These are phyloP conservation scores for Ensete glaucum DNA, from an alignment of 176 grass and related monocot genomes.

Conservation along the genomic window DNA sequence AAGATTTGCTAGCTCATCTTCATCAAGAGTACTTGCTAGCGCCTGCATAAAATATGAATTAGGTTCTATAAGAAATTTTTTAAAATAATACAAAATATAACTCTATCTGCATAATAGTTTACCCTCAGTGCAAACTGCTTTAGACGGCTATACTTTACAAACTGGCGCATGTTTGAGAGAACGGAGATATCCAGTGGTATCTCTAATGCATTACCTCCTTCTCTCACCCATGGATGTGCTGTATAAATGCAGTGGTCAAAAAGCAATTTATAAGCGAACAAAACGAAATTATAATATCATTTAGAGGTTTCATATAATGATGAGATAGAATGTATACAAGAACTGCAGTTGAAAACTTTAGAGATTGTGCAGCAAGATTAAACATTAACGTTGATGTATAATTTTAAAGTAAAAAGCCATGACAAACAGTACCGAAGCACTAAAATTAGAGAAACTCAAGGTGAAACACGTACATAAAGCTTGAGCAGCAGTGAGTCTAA, in stretches of 20 bases:
- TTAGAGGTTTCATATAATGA: no score
- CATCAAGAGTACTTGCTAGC: slow-evolving; percentile 76
- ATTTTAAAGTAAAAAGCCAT: neutral
- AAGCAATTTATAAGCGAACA: no score
- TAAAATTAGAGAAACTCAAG: neutral
- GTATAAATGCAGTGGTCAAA: no score
- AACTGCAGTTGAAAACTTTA: neutral
- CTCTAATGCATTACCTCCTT: slow-evolving; percentile 83
- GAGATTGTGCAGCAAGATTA: neutral
- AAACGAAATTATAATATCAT: no score
- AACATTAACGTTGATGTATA: neutral
- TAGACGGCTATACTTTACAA: slow-evolving; percentile 96
- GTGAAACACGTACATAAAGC: slow-evolving; percentile 65
- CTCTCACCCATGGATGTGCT: slow-evolving; percentile 96
- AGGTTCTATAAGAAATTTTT: slow-evolving; percentile 10
- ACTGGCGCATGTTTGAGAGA: slow-evolving; percentile 81
- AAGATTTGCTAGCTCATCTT: slow-evolving; percentile 76
- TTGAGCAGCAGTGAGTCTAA: slow-evolving; percentile 90
- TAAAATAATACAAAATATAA: slow-evolving; percentile 7
- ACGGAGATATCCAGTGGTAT: slow-evolving; percentile 94
- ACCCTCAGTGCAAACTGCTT: slow-evolving; percentile 96
- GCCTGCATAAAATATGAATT: slow-evolving; percentile 39
- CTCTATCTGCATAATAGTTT: slow-evolving; percentile 18
- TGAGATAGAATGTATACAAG: neutral
- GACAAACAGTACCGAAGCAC: neutral